A percentile compares a stretch with the other conserved stretches of the same genome.
Conservation (phyloP, 1,139 yeast species). For the Geotrichum restrictum region DNA sequence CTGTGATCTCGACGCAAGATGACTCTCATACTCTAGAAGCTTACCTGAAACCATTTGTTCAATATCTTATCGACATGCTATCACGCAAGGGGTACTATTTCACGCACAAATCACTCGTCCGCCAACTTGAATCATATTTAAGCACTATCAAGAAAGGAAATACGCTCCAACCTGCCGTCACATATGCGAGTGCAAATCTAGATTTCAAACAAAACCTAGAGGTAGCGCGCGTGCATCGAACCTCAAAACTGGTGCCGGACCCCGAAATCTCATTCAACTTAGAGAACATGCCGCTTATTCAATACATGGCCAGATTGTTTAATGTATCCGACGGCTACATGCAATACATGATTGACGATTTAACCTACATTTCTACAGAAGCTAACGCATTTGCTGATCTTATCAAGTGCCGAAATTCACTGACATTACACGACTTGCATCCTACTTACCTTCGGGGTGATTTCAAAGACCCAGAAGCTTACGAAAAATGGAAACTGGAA, state of each 20-base stretch:
- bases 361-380: neutral
- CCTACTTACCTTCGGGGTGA: slow-evolving; percentile 9
- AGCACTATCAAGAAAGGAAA: slow-evolving; percentile 6
- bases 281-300: slow-evolving; percentile 3
- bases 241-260: slow-evolving; percentile 7
- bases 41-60: slow-evolving; percentile 8
- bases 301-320: slow-evolving; percentile 1
- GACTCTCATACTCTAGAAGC: slow-evolving; percentile 4
- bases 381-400: slow-evolving; percentile 7
- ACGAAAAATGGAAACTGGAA: slow-evolving; percentile 12
- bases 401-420: neutral
- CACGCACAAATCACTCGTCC: slow-evolving; percentile 13
- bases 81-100: slow-evolving; percentile 11
- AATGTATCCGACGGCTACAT: slow-evolving; percentile 4
- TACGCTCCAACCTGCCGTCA: slow-evolving; percentile 1
- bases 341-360: slow-evolving; percentile 6
- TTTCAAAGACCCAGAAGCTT: neutral
- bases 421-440: neutral
- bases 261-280: slow-evolving; percentile 4
- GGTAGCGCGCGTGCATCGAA: neutral
- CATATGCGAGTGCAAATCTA: neutral
- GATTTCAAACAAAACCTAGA: neutral
- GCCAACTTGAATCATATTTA: slow-evolving; percentile 12
- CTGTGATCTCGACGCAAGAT: too few species aligned
- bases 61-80: slow-evolving; percentile 8